Conservation (phyloP, 129 eudicot species). For the Centaurea solstitialis region DNA sequence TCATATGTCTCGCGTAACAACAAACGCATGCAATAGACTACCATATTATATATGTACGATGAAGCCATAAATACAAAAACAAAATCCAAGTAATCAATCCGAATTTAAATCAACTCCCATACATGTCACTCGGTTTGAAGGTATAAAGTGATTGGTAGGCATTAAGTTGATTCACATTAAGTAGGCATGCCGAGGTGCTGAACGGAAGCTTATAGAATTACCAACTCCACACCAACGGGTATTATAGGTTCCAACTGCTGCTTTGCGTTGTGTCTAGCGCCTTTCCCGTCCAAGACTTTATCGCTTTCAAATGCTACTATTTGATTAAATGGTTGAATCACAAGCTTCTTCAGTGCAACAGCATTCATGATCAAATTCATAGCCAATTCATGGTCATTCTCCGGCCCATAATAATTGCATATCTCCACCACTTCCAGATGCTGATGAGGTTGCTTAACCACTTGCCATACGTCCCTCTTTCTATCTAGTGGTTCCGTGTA, state of each 20-base stretch:
- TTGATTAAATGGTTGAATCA: neutral
- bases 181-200: neutral
- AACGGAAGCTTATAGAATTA: too few relatives aligned
- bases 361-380: neutral
- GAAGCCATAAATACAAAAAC: neutral
- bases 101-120: neutral
- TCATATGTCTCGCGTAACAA: neutral
- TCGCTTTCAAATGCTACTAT: too few relatives aligned
- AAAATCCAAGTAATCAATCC: neutral
- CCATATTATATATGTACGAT: neutral
- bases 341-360: neutral
- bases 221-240: neutral
- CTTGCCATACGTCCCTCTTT: too few relatives aligned
- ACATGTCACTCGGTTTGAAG: neutral
- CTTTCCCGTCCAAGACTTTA: neutral
- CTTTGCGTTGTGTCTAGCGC: neutral
- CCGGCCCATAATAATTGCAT: neutral
- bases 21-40: too few relatives aligned
- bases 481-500: too few relatives aligned
- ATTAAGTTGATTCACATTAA: neutral
- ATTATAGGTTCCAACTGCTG: too few relatives aligned
- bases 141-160: neutral
- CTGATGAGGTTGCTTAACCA: neutral
- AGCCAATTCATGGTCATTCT: neutral
- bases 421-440: neutral